Percentiles rank a stretch among this genome's conserved stretches.
Conservation (phyloP, 2,329 filamentous ascomycete species). For the Arthrobotrys iridis region DNA sequence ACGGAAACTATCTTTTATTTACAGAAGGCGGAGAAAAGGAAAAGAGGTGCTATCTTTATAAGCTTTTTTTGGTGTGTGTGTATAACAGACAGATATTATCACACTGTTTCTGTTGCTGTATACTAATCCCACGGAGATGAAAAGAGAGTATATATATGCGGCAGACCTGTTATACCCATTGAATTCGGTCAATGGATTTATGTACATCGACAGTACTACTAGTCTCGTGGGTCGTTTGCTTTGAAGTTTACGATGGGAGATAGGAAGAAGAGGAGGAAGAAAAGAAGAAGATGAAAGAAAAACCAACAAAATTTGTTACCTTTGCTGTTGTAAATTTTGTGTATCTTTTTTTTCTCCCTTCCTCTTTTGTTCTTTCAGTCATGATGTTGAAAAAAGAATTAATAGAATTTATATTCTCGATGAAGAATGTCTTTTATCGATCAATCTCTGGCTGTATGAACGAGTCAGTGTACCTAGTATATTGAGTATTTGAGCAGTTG, state of each 20-base stretch:
- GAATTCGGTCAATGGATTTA: too few relatives aligned
- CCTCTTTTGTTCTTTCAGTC: not conserved
- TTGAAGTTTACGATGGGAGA: not conserved
- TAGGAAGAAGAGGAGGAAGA: not conserved
- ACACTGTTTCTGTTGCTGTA: too few relatives aligned
- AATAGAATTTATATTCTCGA: constrained; percentile 5
- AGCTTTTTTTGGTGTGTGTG: not conserved
- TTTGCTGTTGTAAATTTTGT: not conserved
- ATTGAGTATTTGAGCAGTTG: too few relatives aligned
- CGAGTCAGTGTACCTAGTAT: too few relatives aligned
- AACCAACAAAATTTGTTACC: not conserved
- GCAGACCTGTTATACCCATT: too few relatives aligned
- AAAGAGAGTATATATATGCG: too few relatives aligned
- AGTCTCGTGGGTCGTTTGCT: too few relatives aligned
- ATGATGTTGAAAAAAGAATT: not conserved
- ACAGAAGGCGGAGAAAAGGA: too few relatives aligned
- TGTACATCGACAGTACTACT: too few relatives aligned
- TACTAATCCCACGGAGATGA: too few relatives aligned
- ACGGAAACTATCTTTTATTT: not conserved
- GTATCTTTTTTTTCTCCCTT: not conserved
- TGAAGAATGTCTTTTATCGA: not conserved
- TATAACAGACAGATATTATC: too few relatives aligned
- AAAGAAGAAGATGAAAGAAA: not conserved
- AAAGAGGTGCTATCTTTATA: not conserved
- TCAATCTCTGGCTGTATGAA: too few relatives aligned